Percentiles rank a stretch among this genome's conserved stretches.
These are phyloP conservation scores for Rubus parviflorus DNA, from an alignment of 306 rosid genomes.

Conservation along the genomic window DNA sequence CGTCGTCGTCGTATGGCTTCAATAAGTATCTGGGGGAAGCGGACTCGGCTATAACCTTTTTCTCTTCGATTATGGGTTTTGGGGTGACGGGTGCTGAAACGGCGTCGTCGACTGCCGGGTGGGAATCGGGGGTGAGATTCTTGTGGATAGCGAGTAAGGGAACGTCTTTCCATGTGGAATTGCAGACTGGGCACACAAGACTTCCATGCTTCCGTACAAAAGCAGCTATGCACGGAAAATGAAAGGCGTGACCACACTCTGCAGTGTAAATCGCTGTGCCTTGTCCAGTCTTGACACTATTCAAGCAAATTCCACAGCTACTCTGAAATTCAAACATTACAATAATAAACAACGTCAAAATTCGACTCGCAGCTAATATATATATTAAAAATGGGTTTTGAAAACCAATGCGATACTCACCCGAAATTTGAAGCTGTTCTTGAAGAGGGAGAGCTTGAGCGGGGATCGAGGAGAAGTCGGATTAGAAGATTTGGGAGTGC, in stretches of 20 bases:
- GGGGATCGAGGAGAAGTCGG: slow-evolving; percentile 92
- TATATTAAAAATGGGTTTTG: neutral
- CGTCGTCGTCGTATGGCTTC: slow-evolving; percentile 66
- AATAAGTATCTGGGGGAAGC: slow-evolving; percentile 24
- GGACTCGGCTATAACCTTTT: slow-evolving; percentile 16
- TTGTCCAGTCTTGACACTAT: slow-evolving; percentile 88
- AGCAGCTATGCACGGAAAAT: slow-evolving; percentile 83
- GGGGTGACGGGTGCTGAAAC: neutral
- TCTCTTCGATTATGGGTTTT: slow-evolving; percentile 15
- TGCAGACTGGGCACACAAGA: slow-evolving; percentile 88
- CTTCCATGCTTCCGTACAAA: slow-evolving; percentile 63
- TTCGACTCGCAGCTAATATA: neutral
- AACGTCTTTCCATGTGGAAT: slow-evolving; percentile 79
- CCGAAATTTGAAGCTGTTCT: slow-evolving; percentile 92
- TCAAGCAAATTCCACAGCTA: slow-evolving; percentile 92
- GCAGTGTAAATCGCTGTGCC: slow-evolving; percentile 98
- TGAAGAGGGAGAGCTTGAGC: slow-evolving; percentile 82
- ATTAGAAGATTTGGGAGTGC: slow-evolving; percentile 42
- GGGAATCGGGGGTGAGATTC: slow-evolving; percentile 20
- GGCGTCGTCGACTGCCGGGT: neutral
- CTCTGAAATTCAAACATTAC: slow-evolving; percentile 45
- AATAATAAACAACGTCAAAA: neutral
- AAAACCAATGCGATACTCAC: slow-evolving; percentile 29
- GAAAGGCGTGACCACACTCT: slow-evolving; percentile 88
- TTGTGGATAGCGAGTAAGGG: slow-evolving; percentile 74